Evolutionary conservation across 2,329 filamentous ascomycete genomes (phyloP).

Genomic region (Talaromyces amestolkiae): DNA sequence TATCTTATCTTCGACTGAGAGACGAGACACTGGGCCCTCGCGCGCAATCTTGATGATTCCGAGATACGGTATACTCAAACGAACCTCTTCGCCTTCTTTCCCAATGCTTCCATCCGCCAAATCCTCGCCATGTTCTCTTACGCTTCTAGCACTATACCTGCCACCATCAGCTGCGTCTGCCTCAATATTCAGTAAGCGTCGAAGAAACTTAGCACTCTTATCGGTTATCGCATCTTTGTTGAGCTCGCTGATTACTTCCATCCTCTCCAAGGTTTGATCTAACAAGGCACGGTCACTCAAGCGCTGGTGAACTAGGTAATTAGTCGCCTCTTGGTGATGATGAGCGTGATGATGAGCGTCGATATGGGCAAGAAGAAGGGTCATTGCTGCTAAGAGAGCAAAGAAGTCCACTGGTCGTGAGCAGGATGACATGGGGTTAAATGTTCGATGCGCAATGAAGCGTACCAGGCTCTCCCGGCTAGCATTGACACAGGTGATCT

Average conservation of each 20-base stretch:
- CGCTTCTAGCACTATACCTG: constrained; percentile 9
- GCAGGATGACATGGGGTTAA: constrained; percentile 30
- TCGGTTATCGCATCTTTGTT: constrained; percentile 32
- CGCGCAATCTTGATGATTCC: constrained; percentile 20
- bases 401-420: constrained; percentile 41
- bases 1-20: not conserved
- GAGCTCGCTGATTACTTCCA: constrained; percentile 29
- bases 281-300: constrained; percentile 40
- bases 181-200: constrained; percentile 35
- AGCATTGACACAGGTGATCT: constrained; percentile 39
- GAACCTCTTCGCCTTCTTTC: not conserved
- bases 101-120: not conserved
- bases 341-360: constrained; percentile 27
- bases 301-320: constrained; percentile 39
- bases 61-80: constrained; percentile 21
- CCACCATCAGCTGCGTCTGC: constrained; percentile 27
- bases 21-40: constrained; percentile 13
- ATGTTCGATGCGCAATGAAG: constrained; percentile 35
- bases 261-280: constrained; percentile 36
- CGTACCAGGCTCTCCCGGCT: constrained; percentile 40
- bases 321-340: constrained; percentile 23
- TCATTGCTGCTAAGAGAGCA: constrained; percentile 39
- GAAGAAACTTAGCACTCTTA: constrained; percentile 32
- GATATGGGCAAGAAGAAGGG: constrained; percentile 40
- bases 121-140: not conserved